Base-by-base conservation (phyloP, 1,284 basidiomycete species). In the Boletus chippewaensis region DNA sequence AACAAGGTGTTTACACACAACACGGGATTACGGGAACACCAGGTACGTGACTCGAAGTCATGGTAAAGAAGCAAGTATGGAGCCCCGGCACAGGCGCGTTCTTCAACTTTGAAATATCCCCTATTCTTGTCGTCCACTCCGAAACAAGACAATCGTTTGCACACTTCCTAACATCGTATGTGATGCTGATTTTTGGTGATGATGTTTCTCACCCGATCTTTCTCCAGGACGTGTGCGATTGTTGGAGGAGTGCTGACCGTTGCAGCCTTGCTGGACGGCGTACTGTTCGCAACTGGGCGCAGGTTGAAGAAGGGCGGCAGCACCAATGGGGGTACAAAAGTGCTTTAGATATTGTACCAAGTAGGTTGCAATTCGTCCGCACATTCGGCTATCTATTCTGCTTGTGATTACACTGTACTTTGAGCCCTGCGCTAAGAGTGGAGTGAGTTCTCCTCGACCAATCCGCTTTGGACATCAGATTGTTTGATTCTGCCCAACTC, bases 91-190 rank as follows among this genome's bases (percentile, higher is more conserved):
- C 40, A 79, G 84, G 90, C 40, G 84, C 87, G 16, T 96, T 93
- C 75, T 88, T 96, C 81, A 97, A 95, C 74, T 95, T 88, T 68
- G 96, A 99, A 67, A 98, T 99, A 65, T 95, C 92, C n/a, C 95
- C 94, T 2, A 91, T 97, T 65, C 84, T 91, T 50, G 87, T 97
- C 43, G 84, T 93, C 20, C 92, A 96, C 65, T 79, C 80, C n/a
- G 94, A 96, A 67, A 86, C 80, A 36, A 80, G 93, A 51, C 92
- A 96, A 70, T 91, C 91, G 1, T 95, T 99, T 66, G 93, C 95
- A 6, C 96, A 98, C 71, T 98, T 99, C 77, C 71, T 98, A 36
- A 96, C 94, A 34, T 95, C 92, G 88, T 94, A 60, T 67, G 91
- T 79, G 15, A 31, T 12, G 10, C 10, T 15, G 12, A 12, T 41